Percentiles rank a stretch among this genome's conserved stretches.
These are phyloP conservation scores for Elymus sibiricus DNA, from an alignment of 176 grass and related monocot genomes.

Conservation along the genomic window DNA sequence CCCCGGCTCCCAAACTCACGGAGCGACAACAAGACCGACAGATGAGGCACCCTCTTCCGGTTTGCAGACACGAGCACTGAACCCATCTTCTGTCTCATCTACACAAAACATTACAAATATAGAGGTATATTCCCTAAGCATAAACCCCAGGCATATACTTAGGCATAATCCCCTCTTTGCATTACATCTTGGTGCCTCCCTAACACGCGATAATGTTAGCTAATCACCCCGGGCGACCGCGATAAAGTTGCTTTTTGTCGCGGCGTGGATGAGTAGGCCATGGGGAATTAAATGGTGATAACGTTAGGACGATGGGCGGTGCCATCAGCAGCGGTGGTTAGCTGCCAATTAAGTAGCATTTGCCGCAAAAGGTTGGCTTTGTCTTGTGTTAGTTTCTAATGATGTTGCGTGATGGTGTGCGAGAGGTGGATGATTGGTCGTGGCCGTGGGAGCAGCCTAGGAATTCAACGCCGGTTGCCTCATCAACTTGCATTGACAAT, in stretches of 20 bases:
- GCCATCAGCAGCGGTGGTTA: constrained; percentile 15
- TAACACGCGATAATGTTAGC: not conserved
- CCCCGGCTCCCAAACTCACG: not conserved
- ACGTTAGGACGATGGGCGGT: constrained; percentile 19
- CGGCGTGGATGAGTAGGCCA: not conserved
- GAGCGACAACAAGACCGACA: not conserved
- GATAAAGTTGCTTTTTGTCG: constrained; percentile 44
- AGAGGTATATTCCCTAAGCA: constrained; percentile 14
- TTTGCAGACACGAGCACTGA: not conserved
- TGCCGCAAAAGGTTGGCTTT: constrained; percentile 8
- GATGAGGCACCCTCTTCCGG: constrained; percentile 1
- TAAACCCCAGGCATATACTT: constrained; percentile 20
- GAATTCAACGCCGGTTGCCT: not conserved
- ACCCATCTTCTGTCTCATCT: not conserved
- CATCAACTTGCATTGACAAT: not conserved
- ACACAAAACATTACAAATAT: not conserved
- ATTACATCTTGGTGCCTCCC: not conserved
- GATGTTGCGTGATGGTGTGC: constrained; percentile 6
- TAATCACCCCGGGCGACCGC: not conserved
- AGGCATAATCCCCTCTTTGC: not conserved
- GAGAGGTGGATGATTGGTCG: constrained; percentile 11
- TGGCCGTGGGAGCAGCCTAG: constrained; percentile 8
- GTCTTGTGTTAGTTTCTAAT: not conserved
- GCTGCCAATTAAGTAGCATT: constrained; percentile 15
- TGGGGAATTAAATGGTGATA: constrained; percentile 17